Percentiles rank a stretch among this genome's conserved stretches.
phyloP scores from a whole-genome alignment of 805 yeast species.

The Barnettozyma pratensis region DNA sequence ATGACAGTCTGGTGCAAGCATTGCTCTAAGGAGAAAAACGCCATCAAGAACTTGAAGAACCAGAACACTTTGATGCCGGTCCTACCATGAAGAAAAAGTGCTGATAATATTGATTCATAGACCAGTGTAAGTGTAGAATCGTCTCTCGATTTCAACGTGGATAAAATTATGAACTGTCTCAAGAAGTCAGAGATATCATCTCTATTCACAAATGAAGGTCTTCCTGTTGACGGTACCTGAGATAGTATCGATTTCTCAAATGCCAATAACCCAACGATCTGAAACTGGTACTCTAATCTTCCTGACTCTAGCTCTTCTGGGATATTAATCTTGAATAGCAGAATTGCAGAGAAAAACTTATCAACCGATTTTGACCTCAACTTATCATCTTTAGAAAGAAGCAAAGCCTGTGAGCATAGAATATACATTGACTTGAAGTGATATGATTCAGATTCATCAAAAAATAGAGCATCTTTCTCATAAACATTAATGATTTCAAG shows the following conservation, averaged over 20 bases:
- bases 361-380: too few species aligned
- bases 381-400: too few species aligned
- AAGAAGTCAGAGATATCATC: slow-evolving; percentile 10
- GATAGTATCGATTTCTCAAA: slow-evolving; percentile 4
- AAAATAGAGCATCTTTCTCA: too few species aligned
- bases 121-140: slow-evolving; percentile 32
- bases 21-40: slow-evolving; percentile 19
- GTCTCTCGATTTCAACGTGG: slow-evolving; percentile 24
- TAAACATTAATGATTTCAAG: too few species aligned
- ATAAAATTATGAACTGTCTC: slow-evolving; percentile 14
- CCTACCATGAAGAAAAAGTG: slow-evolving; percentile 40
- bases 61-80: slow-evolving; percentile 36
- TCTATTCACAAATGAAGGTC: neutral
- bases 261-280: slow-evolving; percentile 10
- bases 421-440: too few species aligned
- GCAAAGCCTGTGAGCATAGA: too few species aligned
- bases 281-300: slow-evolving; percentile 10
- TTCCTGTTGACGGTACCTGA: neutral
- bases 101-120: slow-evolving; percentile 37
- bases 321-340: neutral
- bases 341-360: too few species aligned
- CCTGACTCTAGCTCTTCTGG: slow-evolving; percentile 6
- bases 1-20: neutral
- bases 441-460: too few species aligned
- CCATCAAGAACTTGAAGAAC: slow-evolving; percentile 36